A percentile compares a stretch with the other conserved stretches of the same genome.
Conservation (phyloP, 139 green algal genomes). For the Volvox africanus region DNA sequence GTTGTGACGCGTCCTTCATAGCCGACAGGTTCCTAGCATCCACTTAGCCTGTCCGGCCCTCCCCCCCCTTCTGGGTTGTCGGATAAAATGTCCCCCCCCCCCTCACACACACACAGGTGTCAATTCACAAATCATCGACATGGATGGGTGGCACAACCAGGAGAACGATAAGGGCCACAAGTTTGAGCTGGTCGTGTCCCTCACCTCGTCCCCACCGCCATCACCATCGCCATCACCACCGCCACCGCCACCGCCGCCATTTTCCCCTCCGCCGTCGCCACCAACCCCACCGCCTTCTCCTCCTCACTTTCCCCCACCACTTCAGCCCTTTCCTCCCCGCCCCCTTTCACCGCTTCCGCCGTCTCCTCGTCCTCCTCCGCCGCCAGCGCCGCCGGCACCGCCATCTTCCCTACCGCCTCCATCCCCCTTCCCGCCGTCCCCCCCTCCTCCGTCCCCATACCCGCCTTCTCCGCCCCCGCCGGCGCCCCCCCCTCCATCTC, state of each 20-base stretch:
- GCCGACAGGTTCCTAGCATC: too few species aligned
- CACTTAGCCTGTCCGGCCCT: too few species aligned
- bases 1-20: too few species aligned
- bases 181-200: not conserved
- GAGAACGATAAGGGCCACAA: not conserved
- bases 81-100: too few species aligned
- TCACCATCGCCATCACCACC: not conserved
- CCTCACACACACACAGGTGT: not conserved
- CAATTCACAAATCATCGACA: not conserved
- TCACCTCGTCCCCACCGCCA: not conserved
- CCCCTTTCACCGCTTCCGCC: too few species aligned
- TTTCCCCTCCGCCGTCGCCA: not conserved
- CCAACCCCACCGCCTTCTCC: not conserved
- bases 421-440: too few species aligned
- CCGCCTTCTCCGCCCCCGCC: too few species aligned
- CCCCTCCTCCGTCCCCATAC: too few species aligned
- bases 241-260: not conserved
- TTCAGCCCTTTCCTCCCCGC: not conserved
- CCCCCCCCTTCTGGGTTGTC: too few species aligned
- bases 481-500: too few species aligned
- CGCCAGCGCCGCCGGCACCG: too few species aligned
- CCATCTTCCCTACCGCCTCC: not conserved
- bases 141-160: not conserved
- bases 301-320: too few species aligned
- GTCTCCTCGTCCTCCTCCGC: not conserved